Percentiles rank a stretch among this genome's conserved stretches.
phyloP scores from a whole-genome alignment of 75 land plant genomes.

The Sequoiadendron giganteum region DNA sequence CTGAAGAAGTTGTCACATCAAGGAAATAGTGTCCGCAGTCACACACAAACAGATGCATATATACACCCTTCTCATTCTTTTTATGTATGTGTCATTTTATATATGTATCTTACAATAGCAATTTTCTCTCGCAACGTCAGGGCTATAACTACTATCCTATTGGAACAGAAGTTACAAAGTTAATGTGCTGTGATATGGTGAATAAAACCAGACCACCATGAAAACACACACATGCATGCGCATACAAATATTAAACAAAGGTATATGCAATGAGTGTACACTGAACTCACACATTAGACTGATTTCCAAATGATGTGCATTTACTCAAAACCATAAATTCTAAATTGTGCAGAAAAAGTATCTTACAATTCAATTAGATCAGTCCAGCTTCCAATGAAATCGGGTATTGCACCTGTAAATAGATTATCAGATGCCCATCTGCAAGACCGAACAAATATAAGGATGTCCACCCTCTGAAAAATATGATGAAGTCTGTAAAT shows the following conservation, averaged over 20 bases:
- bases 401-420: slow-evolving; percentile 30
- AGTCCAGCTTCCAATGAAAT: slow-evolving; percentile 23
- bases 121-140: not conserved
- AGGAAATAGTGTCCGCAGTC: not conserved
- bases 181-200: not conserved
- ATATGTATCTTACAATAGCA: not conserved
- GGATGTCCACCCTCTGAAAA: not conserved
- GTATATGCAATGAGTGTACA: not conserved
- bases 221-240: not conserved
- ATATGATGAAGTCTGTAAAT: not conserved
- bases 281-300: not conserved
- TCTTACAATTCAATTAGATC: slow-evolving; percentile 26
- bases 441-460: slow-evolving; percentile 3
- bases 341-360: not conserved
- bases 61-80: not conserved
- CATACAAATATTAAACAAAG: not conserved
- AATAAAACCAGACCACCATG: not conserved
- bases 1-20: not conserved
- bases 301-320: not conserved
- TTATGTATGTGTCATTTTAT: not conserved
- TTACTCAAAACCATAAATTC: not conserved
- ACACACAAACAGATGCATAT: not conserved
- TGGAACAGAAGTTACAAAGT: not conserved
- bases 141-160: not conserved
- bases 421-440: slow-evolving; percentile 40